Evolutionary conservation across 305 asterid genomes (phyloP).

Genomic region (Fraxinus angustifolia): DNA sequence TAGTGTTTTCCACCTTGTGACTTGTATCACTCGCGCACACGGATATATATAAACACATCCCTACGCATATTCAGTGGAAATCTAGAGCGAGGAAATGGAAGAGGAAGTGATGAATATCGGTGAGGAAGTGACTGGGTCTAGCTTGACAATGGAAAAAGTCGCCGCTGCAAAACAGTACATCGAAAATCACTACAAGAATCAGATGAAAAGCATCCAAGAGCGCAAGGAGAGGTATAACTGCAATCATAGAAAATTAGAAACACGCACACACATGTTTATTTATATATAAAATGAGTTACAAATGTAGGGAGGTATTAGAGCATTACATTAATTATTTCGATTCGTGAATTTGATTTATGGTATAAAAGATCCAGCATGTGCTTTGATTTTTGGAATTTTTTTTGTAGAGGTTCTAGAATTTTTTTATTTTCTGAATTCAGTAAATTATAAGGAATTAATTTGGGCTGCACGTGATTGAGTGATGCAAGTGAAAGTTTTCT

Average conservation of each 20-base stretch:
- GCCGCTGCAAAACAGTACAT: conserved; percentile 70
- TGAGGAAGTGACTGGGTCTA: conserved; percentile 57
- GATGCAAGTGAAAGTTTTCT: conserved; percentile 9
- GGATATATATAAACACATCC: neutral
- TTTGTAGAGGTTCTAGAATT: neutral
- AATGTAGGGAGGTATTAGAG: conserved; percentile 18
- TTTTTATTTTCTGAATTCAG: conserved; percentile 4
- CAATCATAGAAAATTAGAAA: neutral
- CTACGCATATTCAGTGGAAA: neutral
- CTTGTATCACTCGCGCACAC: neutral
- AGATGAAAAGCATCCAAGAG: conserved; percentile 68
- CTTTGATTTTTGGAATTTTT: neutral
- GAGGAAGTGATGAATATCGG: conserved; percentile 22
- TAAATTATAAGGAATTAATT: conserved; percentile 7
- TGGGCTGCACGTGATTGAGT: neutral
- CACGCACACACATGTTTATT: neutral
- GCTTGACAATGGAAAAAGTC: conserved; percentile 73
- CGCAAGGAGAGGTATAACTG: conserved; percentile 55
- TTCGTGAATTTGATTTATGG: conserved; percentile 9
- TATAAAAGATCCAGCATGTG: conserved; percentile 36
- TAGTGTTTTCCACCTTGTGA: neutral
- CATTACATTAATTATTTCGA: neutral
- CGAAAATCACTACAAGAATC: conserved; percentile 74
- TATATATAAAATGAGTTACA: neutral
- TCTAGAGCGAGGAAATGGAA: conserved; percentile 30